Evolutionary conservation across 345 rosid species (phyloP).

Genomic region (Aurinia saxatilis): DNA sequence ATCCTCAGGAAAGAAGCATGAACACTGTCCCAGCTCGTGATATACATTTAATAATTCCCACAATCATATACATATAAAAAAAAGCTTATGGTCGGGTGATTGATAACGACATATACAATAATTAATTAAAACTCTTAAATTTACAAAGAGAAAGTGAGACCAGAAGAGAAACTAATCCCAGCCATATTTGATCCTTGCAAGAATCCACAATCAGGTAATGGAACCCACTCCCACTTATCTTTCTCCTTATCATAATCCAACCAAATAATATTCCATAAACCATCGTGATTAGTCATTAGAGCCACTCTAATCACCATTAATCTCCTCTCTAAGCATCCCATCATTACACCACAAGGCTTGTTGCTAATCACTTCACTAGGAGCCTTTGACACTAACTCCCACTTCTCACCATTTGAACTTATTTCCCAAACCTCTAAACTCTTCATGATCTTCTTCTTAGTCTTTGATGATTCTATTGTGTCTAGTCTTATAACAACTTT

Average conservation of each 20-base stretch:
- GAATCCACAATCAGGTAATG: constrained; percentile 42
- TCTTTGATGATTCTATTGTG: background rate
- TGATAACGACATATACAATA: constrained; percentile 16
- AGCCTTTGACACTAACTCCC: constrained; percentile 42
- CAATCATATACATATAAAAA: constrained; percentile 9
- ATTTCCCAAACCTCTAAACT: constrained; percentile 48
- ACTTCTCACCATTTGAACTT: constrained; percentile 25
- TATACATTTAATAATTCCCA: constrained; percentile 10
- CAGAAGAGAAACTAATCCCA: constrained; percentile 59
- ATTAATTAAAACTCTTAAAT: background rate
- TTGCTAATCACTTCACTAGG: constrained; percentile 35
- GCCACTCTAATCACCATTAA: constrained; percentile 41
- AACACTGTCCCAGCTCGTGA: constrained; percentile 23
- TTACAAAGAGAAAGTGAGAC: constrained; percentile 44
- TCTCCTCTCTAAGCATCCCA: constrained; percentile 62
- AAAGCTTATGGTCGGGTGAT: constrained; percentile 15
- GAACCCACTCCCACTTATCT: constrained; percentile 39
- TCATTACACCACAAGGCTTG: constrained; percentile 47
- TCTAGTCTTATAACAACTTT: constrained; percentile 40
- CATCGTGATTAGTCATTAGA: constrained; percentile 47
- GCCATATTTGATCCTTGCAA: constrained; percentile 72
- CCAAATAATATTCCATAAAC: constrained; percentile 62
- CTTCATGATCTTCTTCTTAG: constrained; percentile 5
- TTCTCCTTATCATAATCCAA: constrained; percentile 34
- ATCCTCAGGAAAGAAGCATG: constrained; percentile 20